Evolutionary conservation across 805 yeast species (phyloP), one percentile per base, ranked within the genome.

Genomic region (Wickerhamia fluorescens): DNA sequence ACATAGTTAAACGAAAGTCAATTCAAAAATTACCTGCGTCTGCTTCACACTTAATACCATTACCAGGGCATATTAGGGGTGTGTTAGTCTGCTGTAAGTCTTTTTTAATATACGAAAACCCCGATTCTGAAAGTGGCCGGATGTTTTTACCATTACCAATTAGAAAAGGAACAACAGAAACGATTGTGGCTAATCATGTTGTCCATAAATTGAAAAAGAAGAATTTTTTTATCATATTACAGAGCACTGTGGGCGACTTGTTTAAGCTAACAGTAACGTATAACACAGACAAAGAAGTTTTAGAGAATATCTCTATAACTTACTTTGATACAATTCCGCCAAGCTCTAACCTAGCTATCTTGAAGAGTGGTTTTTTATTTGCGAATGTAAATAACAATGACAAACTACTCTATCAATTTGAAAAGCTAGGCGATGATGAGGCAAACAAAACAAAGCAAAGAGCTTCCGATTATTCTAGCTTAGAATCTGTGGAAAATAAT

Each of bases 241-340:
- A 92, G 48, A 68, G 74, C 9, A 63, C 74, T 20, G 46, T 56
- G 10, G 96, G 96, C 12, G 95, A 85, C 46, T 33, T 85, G 4
- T 82, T 75, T 58, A 87, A 84, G 47, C 27, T 61, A 6, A 41
- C 55, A 2, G 60, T 84, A 3, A 69, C 72, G 12, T 47, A 78
- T 6, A 69, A 66, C 16, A 58, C 60, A 10, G 67, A 69, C 26
- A 59, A 53, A 8, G 70, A 66, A 27, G 44, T 48, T 7, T 66
- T 69, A 6, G 58, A 59, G 2, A 42, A 53, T 2, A 45, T 80
- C 7, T 47, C 60, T n/a, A 62, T 81, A 9, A 61, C 72, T 10
- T 87, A 81, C 44, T 88, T 89, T 52, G 96, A 84, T 46, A 68
- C 94, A 0, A 65, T 84, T 20, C 82, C 87, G 2, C 50, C 68